Base-by-base conservation (phyloP, 768 basidiomycete species). In the Coprinopsis cinerea region DNA sequence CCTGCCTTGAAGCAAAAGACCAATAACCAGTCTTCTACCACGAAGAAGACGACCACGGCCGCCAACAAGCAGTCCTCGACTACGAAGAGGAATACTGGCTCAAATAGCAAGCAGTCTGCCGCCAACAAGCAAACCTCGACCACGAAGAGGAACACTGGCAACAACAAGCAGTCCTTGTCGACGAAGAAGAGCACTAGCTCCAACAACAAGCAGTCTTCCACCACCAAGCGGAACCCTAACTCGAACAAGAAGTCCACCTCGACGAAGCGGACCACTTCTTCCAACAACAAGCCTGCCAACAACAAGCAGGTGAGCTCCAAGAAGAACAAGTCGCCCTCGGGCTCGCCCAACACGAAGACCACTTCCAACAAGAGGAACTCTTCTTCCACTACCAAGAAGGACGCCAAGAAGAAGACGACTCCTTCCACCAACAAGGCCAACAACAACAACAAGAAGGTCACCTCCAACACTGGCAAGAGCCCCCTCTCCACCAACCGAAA, bases 1-100 rank as follows among this genome's bases (percentile, higher is more conserved):
- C 25, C 47, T 37, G 47, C 35, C 20, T n/a, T n/a, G n/a, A n/a
- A n/a, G n/a, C n/a, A n/a, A n/a, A 48, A 37, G 36, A 25, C 47
- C 14, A 25, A 20, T 23, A 44, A 20, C n/a, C 24, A n/a, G n/a
- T n/a, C n/a, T n/a, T n/a, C 17, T 24, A 17, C 17, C 18, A 44
- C 17, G 24, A 20, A 44, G 18, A 20, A 20, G 11, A 17, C 11
- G 4, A 44, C 42, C 42, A 25, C 42, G 42, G 23, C 48, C 48
- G 39, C 4, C 23, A 37, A n/a, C 36, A 48, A 48, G 37, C 18
- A 25, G 23, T 24, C 41, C 23, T 22, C 41, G 24, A 43, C 20
- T 10, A n/a, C 9, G 9, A 9, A n/a, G 9, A 34, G 30, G 9
- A 34, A 34, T 34, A 9, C 30, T n/a, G 9, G 30, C n/a, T 34